These are phyloP conservation scores for Phylloporus arenicola DNA, from an alignment of 768 basidiomycete genomes.

Conservation along the genomic window DNA sequence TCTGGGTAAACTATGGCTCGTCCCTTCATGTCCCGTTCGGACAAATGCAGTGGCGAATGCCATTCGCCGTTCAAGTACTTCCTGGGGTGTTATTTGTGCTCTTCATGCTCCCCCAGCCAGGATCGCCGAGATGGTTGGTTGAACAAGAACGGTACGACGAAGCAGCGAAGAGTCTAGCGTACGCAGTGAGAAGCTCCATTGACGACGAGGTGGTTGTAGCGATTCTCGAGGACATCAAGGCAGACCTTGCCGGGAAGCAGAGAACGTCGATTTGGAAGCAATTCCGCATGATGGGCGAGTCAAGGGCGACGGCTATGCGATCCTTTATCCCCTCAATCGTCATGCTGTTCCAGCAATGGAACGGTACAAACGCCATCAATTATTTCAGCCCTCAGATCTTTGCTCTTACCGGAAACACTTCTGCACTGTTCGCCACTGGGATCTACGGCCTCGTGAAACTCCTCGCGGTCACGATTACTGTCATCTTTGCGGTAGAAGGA, in stretches of 20 bases:
- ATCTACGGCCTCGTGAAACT: constrained; percentile 37
- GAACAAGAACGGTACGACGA: constrained; percentile 40
- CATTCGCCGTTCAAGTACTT: constrained; percentile 47
- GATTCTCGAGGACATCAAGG: constrained; percentile 43
- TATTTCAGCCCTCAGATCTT: constrained; percentile 53
- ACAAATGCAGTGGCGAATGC: constrained; percentile 50
- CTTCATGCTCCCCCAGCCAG: constrained; percentile 45
- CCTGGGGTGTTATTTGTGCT: constrained; percentile 47
- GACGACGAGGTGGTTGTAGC: constrained; percentile 33
- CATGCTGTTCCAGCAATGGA: constrained; percentile 48
- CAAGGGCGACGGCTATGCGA: constrained; percentile 37
- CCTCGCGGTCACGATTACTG: constrained; percentile 35
- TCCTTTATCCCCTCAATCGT: constrained; percentile 43
- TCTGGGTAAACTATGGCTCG: constrained; percentile 46
- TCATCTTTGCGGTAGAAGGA: constrained; percentile 44
- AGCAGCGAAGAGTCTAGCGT: constrained; percentile 39
- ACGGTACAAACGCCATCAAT: constrained; percentile 51
- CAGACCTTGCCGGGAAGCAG: constrained; percentile 42
- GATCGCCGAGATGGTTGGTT: constrained; percentile 55
- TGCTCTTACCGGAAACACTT: constrained; percentile 37
- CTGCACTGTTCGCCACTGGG: constrained; percentile 49
- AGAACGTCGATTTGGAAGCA: constrained; percentile 32
- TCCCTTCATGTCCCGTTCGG: constrained; percentile 32
- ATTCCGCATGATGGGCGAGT: constrained; percentile 41
- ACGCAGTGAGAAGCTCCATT: constrained; percentile 24